Evolutionary conservation across 306 rosid species (phyloP).

Genomic region (Dryas octopetala): DNA sequence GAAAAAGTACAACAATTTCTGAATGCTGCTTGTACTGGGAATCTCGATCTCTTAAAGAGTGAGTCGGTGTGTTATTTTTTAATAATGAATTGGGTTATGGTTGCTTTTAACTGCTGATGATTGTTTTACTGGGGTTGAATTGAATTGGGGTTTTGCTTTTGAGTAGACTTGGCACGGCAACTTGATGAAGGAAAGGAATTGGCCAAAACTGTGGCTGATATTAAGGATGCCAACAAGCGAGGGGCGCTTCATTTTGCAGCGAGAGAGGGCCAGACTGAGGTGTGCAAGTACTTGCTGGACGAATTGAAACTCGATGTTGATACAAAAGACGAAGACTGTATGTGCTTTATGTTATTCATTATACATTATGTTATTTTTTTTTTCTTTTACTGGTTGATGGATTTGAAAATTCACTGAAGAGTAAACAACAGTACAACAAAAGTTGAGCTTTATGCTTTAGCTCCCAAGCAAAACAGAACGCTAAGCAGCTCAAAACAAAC

Average conservation of each 20-base stretch:
- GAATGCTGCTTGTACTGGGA: constrained; percentile 77
- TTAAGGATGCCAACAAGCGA: constrained; percentile 89
- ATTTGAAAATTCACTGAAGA: too few relatives aligned
- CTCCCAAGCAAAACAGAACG: too few relatives aligned
- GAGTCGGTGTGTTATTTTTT: not conserved
- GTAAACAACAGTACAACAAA: too few relatives aligned
- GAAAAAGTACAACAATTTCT: constrained; percentile 76
- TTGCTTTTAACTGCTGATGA: not conserved
- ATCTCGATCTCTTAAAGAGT: constrained; percentile 85
- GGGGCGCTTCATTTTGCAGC: constrained; percentile 96
- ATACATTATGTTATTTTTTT: too few relatives aligned
- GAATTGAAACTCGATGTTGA: constrained; percentile 77
- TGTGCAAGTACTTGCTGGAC: constrained; percentile 67
- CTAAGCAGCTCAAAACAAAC: too few relatives aligned
- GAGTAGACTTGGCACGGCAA: constrained; percentile 61
- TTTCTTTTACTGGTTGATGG: too few relatives aligned
- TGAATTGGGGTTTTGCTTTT: constrained; percentile 8
- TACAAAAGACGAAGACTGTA: constrained; percentile 87
- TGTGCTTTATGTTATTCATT: not conserved
- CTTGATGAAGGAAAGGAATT: constrained; percentile 77
- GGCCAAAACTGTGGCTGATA: constrained; percentile 61
- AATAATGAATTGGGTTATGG: not conserved
- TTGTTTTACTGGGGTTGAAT: not conserved
- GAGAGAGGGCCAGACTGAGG: constrained; percentile 74
- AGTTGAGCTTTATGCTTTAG: too few relatives aligned